Evolutionary conservation across 2,329 filamentous ascomycete genomes (phyloP), one percentile per base, ranked within the genome.

Genomic region (Onygenales sp.): DNA sequence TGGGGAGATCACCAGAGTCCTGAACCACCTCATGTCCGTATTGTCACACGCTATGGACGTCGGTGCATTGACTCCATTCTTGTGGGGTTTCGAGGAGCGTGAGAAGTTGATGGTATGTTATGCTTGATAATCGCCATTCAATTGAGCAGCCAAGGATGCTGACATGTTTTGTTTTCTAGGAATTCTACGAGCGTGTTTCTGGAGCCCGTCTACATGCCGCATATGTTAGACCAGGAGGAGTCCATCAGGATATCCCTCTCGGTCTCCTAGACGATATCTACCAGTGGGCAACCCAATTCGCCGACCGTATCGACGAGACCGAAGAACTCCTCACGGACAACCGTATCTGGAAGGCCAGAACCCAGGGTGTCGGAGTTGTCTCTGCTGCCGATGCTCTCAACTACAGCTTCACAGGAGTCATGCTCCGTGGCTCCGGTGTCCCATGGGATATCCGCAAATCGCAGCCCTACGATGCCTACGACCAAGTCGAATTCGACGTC

Each of bases 61-160:
- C 69, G 93, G 93, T 75, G 93, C 93, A 61, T 75, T 98, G 70
- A 98, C 93, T 55, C 93, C 93, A 63, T 98, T 98, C 82, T 73
- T 98, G 77, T 98, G 93, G 93, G 93, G 93, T 57, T 98, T 98
- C 71, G 93, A 98, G 76, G 93, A 98, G 78, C 88, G 93, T 80
- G 93, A 98, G 78, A 98, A 98, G 81, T 81, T 98, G 55, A 98
- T 98, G 94, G 92, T 96, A 79, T 69, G 82, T 55, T 52, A 10
- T 17, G 17, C 17, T 17, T 17, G 17, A 17, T 17, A 17, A 17
- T 17, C 8, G 14, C n/a, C 7, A 50, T 50, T 7, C 13, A 39
- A 2, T 50, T 41, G 27, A 8, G 5, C 13, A 13, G 21, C 5
- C 31, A 7, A 43, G 7, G 32, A 14, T 42, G 21, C 43, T 7